These are phyloP conservation scores for Leccinum subgranulosum DNA, from an alignment of 768 basidiomycete genomes.

Conservation along the genomic window DNA sequence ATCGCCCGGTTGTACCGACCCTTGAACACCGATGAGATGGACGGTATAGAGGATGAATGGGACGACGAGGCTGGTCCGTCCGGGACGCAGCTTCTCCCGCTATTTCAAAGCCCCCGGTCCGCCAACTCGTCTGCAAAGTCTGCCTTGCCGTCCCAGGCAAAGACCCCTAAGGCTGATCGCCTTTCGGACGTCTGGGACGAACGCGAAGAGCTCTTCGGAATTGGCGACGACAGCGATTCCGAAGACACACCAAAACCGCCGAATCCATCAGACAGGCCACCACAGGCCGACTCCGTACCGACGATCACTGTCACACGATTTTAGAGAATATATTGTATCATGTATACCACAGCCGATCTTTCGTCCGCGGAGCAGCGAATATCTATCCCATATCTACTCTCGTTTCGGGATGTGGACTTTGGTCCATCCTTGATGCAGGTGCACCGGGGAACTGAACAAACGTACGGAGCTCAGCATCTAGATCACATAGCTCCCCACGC, in stretches of 20 bases:
- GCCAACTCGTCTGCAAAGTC: conserved; percentile 15
- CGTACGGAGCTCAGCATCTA: conserved; percentile 35
- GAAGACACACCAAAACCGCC: conserved; percentile 35
- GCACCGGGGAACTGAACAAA: conserved; percentile 2
- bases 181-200: conserved; percentile 75
- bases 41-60: conserved; percentile 49
- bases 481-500: conserved; percentile 39
- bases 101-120: conserved; percentile 27
- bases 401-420: background rate
- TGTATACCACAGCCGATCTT: conserved; percentile 25
- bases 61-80: conserved; percentile 42
- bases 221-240: conserved; percentile 62
- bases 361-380: conserved; percentile 1
- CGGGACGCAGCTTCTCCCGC: conserved; percentile 59
- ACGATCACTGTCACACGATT: conserved; percentile 27
- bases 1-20: conserved; percentile 79
- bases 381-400: conserved; percentile 13
- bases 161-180: conserved; percentile 32
- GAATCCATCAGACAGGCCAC: background rate
- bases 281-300: conserved; percentile 17
- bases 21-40: conserved; percentile 47
- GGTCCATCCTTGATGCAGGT: conserved; percentile 3
- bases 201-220: conserved; percentile 69
- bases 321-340: conserved; percentile 25
- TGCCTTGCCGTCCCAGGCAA: conserved; percentile 26